Conservation (phyloP, 495 filamentous ascomycete genomes). For the Trichoderma asperelloides region DNA sequence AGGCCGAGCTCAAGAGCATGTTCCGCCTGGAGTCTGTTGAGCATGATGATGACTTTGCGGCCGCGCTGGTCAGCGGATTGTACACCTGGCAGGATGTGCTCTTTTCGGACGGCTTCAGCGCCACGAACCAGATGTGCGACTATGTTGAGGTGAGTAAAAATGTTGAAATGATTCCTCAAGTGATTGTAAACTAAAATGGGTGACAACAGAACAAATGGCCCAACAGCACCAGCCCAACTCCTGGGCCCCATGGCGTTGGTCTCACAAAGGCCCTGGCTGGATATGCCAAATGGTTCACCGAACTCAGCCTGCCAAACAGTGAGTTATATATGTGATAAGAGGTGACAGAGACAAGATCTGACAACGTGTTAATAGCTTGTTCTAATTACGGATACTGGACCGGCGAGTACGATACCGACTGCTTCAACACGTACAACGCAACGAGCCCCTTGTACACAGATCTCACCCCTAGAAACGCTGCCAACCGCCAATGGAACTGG, state of each 20-base stretch:
- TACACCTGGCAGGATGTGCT: slow-evolving; percentile 44
- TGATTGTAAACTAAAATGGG: background rate
- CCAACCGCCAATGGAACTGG: slow-evolving; percentile 56
- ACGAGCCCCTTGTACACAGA: slow-evolving; percentile 51
- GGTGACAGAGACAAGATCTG: background rate
- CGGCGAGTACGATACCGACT: slow-evolving; percentile 37
- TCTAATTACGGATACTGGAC: slow-evolving; percentile 41
- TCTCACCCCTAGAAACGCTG: slow-evolving; percentile 36
- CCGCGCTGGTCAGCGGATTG: slow-evolving; percentile 44
- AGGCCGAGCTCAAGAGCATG: slow-evolving; percentile 44
- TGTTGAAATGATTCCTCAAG: background rate
- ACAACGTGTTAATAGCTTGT: slow-evolving; percentile 9
- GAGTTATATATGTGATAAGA: background rate
- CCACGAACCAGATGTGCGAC: slow-evolving; percentile 47
- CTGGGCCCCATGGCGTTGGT: slow-evolving; percentile 35
- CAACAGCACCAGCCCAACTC: background rate
- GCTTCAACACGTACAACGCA: slow-evolving; percentile 50
- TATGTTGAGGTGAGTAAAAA: slow-evolving; percentile 23
- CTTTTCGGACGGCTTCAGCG: slow-evolving; percentile 24
- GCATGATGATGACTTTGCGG: slow-evolving; percentile 48
- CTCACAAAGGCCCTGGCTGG: slow-evolving; percentile 44
- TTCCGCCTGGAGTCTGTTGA: slow-evolving; percentile 47
- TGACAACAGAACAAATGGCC: slow-evolving; percentile 24
- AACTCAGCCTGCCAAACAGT: slow-evolving; percentile 12
- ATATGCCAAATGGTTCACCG: slow-evolving; percentile 46